A percentile compares a stretch with the other conserved stretches of the same genome.
Evolutionary conservation across 1,284 basidiomycete species (phyloP).

Genomic region (Rhodotorula sp.): DNA sequence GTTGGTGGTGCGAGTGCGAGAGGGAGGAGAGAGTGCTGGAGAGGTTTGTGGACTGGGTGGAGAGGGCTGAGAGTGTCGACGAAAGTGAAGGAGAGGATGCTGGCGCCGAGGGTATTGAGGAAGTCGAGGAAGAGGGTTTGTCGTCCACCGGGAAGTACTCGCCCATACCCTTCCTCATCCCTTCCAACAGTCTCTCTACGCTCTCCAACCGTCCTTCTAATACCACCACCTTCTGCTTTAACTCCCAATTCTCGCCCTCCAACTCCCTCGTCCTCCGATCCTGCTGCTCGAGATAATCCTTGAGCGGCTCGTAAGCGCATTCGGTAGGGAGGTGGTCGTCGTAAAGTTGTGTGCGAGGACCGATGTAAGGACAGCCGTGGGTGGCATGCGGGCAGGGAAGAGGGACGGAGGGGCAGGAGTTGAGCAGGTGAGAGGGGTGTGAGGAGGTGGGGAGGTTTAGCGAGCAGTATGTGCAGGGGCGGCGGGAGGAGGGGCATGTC

Average conservation of each 20-base stretch:
- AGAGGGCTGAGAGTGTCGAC: conserved; percentile 5
- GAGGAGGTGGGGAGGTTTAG: conserved; percentile 15
- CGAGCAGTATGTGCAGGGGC: conserved; percentile 17
- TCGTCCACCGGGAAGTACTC: neutral
- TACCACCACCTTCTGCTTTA: neutral
- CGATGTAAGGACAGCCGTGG: conserved; percentile 16
- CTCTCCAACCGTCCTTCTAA: neutral
- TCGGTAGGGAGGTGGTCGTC: conserved; percentile 30
- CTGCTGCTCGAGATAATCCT: conserved; percentile 11
- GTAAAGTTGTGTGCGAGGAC: conserved; percentile 13
- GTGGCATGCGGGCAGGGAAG: conserved; percentile 28
- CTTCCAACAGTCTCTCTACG: neutral
- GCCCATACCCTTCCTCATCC: neutral
- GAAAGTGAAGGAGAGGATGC: neutral
- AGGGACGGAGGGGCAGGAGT: conserved; percentile 18
- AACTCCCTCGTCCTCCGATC: conserved; percentile 12
- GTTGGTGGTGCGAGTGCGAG: conserved; percentile 19
- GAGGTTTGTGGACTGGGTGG: neutral
- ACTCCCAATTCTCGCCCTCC: conserved; percentile 29
- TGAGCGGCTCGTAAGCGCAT: conserved; percentile 32
- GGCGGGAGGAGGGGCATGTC: neutral
- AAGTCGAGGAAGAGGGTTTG: neutral
- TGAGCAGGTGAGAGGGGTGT: conserved; percentile 20
- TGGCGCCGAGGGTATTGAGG: neutral
- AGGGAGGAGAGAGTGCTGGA: conserved; percentile 11